phyloP scores from a whole-genome alignment of 2,329 filamentous ascomycete genomes.

The Lecanicillium sp. region DNA sequence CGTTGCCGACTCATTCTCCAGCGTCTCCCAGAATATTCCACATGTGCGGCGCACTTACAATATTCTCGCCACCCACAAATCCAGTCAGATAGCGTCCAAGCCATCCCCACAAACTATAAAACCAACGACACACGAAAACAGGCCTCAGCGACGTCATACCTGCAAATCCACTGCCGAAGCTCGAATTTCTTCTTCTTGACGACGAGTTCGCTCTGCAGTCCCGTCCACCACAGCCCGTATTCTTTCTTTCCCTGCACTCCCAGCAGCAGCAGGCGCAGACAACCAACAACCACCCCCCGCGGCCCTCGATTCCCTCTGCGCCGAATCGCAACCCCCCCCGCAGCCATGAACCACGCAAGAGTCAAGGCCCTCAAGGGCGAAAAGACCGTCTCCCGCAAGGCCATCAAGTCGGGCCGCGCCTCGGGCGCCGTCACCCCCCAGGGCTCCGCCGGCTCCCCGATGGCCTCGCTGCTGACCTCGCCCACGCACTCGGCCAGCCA shows the following conservation, averaged over 20 bases:
- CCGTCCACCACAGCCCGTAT: no score
- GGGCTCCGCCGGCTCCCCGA: constrained; percentile 43
- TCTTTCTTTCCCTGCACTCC: not conserved
- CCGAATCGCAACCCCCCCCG: not conserved
- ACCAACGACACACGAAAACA: not conserved
- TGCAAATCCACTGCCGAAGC: not conserved
- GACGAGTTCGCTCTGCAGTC: no score
- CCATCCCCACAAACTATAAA: not conserved
- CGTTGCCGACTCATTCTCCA: not conserved
- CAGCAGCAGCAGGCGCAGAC: constrained; percentile 12
- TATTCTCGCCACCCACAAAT: constrained; percentile 1
- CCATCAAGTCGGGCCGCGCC: constrained; percentile 51
- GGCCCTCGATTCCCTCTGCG: constrained; percentile 1
- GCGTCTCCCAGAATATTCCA: not conserved
- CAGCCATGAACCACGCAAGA: constrained; percentile 55
- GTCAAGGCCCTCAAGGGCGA: constrained; percentile 64
- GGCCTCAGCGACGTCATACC: constrained; percentile 5
- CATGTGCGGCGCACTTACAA: constrained; percentile 12
- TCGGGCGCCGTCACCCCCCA: constrained; percentile 52
- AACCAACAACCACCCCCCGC: constrained; percentile 20
- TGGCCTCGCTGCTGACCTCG: constrained; percentile 50
- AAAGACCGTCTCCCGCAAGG: constrained; percentile 68
- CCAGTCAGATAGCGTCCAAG: constrained; percentile 4
- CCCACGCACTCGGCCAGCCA: constrained; percentile 52
- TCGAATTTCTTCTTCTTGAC: not conserved